Evolutionary conservation across 2,329 filamentous ascomycete species (phyloP), one percentile per base, ranked within the genome.

Genomic region (Apiospora sp.): DNA sequence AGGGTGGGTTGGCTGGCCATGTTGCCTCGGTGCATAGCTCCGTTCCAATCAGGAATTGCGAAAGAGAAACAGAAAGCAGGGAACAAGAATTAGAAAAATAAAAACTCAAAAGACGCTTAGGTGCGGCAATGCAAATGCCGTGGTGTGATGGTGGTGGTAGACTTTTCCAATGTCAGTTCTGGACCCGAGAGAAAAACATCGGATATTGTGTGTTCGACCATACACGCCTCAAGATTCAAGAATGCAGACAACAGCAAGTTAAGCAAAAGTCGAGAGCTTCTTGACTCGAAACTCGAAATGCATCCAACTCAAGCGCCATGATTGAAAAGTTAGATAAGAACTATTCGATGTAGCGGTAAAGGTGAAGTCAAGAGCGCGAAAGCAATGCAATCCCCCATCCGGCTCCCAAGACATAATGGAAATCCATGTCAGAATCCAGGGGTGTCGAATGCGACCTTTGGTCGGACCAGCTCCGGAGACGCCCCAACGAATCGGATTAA

Each of bases 351-450:
- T 16, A 34, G 16, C 14, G 27, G 27, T 22, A 14, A 34, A 34
- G 7, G 14, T 34, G 51, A 34, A 58, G 51, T 10, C 51, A 30
- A 54, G 24, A 12, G 24, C n/a, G 16, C 13, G 48, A 49, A 49
- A 16, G 14, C 12, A 30, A 19, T 58, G 5, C 27, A 58, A 10
- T n/a, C 14, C 27, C 6, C 44, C 44, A 4, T 46, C 16, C 2
- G 44, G 19, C 51, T 51, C 12, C 8, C n/a, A n/a, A 54, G 24
- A 54, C 13, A 58, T 5, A 16, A 48, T 48, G 44, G 44, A 58
- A 58, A 58, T n/a, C n/a, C n/a, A n/a, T 58, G 51, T 34, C 27
- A 58, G 27, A 34, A 58, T 34, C 51, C 27, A 58, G 51, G 51
- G 51, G 51, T 19, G 27, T 19, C 27, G 16, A 27, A 58, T 58